These are phyloP conservation scores for Nicotiana knightiana DNA, from an alignment of 257 asterid genomes.

Conservation along the genomic window DNA sequence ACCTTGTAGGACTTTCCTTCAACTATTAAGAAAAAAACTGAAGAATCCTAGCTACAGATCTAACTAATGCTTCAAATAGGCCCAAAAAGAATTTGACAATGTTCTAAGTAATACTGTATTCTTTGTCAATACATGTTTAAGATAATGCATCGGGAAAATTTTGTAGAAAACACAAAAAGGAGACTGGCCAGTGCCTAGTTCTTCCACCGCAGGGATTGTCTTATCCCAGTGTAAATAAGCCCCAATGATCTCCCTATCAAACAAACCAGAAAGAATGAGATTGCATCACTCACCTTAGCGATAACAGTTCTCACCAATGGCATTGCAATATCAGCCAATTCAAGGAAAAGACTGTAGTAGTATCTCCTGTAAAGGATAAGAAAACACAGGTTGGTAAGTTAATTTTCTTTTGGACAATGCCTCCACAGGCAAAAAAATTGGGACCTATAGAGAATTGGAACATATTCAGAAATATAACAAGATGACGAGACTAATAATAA, in stretches of 20 bases:
- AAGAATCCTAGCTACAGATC: background rate
- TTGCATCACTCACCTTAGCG: constrained; percentile 71
- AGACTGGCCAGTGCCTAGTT: constrained; percentile 28
- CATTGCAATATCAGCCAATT: constrained; percentile 62
- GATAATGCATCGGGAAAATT: background rate
- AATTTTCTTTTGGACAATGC: background rate
- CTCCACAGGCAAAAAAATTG: background rate
- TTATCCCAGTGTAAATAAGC: constrained; percentile 81
- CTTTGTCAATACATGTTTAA: background rate
- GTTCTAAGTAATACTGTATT: background rate
- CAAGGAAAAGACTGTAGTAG: constrained; percentile 83
- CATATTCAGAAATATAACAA: background rate
- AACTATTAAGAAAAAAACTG: background rate
- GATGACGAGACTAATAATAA: background rate
- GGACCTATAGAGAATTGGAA: background rate
- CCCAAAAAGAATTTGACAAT: background rate
- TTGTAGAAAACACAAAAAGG: background rate
- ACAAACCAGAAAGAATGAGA: constrained; percentile 75
- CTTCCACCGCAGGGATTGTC: constrained; percentile 74
- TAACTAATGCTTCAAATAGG: background rate
- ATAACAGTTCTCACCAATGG: constrained; percentile 56
- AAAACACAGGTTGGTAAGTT: background rate
- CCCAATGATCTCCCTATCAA: constrained; percentile 96
- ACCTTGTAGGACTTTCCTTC: background rate
- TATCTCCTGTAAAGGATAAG: constrained; percentile 55